These are phyloP conservation scores for Pythium phragmiticola DNA, from an alignment of 352 stramenopile genomes.

Conservation along the genomic window DNA sequence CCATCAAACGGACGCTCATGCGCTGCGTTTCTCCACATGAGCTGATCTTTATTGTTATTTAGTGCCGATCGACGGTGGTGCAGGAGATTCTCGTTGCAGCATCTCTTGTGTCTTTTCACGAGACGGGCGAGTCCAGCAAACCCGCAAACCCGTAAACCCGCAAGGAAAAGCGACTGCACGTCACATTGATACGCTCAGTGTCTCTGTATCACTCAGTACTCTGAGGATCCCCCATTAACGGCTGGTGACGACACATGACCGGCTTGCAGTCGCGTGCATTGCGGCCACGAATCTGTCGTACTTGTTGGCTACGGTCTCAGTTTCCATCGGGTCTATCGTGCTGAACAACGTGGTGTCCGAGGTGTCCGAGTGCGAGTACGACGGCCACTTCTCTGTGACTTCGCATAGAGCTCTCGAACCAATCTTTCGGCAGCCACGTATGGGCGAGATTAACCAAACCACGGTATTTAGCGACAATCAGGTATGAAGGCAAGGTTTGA, in stretches of 20 bases:
- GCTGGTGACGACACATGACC: no score
- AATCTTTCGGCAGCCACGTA: conserved; percentile 4
- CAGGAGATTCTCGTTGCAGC: conserved; percentile 6
- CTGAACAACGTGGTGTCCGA: no score
- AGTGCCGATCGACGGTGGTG: conserved; percentile 27
- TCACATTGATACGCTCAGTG: conserved; percentile 29
- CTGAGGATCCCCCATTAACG: conserved; percentile 23
- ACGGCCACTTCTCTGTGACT: conserved; percentile 39
- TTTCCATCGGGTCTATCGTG: no score
- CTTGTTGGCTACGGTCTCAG: no score
- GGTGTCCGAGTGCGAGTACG: background rate
- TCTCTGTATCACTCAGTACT: conserved; percentile 11
- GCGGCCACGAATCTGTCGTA: no score
- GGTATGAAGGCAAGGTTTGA: no score
- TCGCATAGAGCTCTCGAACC: conserved; percentile 28
- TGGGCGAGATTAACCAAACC: background rate
- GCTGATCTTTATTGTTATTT: background rate
- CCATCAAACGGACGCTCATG: conserved; percentile 10
- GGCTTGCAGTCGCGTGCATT: no score
- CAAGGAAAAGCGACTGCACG: conserved; percentile 22
- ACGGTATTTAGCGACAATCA: no score
- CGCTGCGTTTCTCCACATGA: background rate
- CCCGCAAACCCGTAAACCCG: conserved; percentile 21
- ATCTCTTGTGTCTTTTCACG: background rate
- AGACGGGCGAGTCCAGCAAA: conserved; percentile 21